phyloP scores from a whole-genome alignment of 2,329 filamentous ascomycete species.

The Colletotrichum lupini region DNA sequence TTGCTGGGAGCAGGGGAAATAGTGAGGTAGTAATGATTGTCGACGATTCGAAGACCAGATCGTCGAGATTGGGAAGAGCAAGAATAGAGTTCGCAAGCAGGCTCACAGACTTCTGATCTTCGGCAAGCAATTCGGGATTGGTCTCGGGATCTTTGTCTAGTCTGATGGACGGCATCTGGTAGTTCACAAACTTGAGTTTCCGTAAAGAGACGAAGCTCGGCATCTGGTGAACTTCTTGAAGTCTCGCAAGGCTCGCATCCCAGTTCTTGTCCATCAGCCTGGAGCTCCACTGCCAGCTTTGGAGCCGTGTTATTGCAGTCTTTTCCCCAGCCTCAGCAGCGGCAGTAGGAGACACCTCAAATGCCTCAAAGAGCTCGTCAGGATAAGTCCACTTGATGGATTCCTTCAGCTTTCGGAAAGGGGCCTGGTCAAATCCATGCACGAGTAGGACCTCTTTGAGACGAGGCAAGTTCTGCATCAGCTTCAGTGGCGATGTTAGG shows the following conservation, averaged over 20 bases:
- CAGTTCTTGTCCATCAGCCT: constrained; percentile 53
- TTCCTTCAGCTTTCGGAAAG: constrained; percentile 68
- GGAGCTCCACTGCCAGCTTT: constrained; percentile 72
- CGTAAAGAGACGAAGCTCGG: constrained; percentile 67
- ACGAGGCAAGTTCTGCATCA: constrained; percentile 74
- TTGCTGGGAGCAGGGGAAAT: constrained; percentile 74
- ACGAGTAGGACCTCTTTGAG: constrained; percentile 78
- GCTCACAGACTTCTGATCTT: constrained; percentile 44
- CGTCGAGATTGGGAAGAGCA: constrained; percentile 71
- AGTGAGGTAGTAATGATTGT: constrained; percentile 76
- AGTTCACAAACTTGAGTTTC: constrained; percentile 71
- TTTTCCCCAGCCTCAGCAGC: constrained; percentile 47
- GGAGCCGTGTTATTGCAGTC: constrained; percentile 49
- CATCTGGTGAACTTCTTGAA: constrained; percentile 64
- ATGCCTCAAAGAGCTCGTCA: constrained; percentile 69
- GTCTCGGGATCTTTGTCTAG: constrained; percentile 48
- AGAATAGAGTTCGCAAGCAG: constrained; percentile 58
- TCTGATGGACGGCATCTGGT: constrained; percentile 62
- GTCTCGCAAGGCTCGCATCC: constrained; percentile 53
- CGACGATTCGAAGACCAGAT: constrained; percentile 80
- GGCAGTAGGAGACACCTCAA: constrained; percentile 62
- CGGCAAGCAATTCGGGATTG: constrained; percentile 54
- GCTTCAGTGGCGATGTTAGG: constrained; percentile 56
- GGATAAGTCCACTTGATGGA: constrained; percentile 78
- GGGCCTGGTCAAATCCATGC: constrained; percentile 75